Evolutionary conservation across 2,329 filamentous ascomycete species (phyloP), one percentile per base, ranked within the genome.

Genomic region (Ceratocystis colombiana): DNA sequence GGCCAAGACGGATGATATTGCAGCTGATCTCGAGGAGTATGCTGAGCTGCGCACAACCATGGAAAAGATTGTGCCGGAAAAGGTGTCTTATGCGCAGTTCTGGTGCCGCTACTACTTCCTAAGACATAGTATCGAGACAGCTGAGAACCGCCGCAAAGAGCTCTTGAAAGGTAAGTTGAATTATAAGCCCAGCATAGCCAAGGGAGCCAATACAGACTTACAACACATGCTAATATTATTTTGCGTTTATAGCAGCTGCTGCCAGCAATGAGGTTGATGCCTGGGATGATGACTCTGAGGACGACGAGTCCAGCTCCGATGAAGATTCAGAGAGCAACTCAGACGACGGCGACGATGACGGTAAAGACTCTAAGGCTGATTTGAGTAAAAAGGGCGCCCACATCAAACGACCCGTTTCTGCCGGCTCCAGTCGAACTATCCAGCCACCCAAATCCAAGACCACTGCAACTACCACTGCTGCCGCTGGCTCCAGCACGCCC

Each of bases 81-180:
- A 85, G 71, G 89, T 96, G n/a, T 83, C 92, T 44, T 99, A 99
- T 72, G 82, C 80, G 64, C 84, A 88, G 64, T 99, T 99, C 74
- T 99, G 94, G 93, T 88, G 84, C 73, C 83, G 94, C 66, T 99
- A 99, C 76, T 97, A 97, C 75, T 99, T 96, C 79, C 78, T 97
- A 69, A 83, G 93, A 72, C 88, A 95, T 72, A 90, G 94, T 17
- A 88, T 99, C 69, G 93, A 97, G 78, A 92, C 89, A 30, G 92
- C 96, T 67, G 94, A 99, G 77, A 86, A 88, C 72, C 86, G 90
- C 75, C 82, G 94, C 74, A 86, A 88, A 71, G 94, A 99, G 75
- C 82, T 99, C 66, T 79, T 99, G 25, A 95, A 96, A 77, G 93
- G 93, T 96, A 79, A 69, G 82, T 75, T 50, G 8, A 33, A 12